A percentile compares a stretch with the other conserved stretches of the same genome.
phyloP scores from a whole-genome alignment of 768 basidiomycete species.

The Naematelia aurantialba region DNA sequence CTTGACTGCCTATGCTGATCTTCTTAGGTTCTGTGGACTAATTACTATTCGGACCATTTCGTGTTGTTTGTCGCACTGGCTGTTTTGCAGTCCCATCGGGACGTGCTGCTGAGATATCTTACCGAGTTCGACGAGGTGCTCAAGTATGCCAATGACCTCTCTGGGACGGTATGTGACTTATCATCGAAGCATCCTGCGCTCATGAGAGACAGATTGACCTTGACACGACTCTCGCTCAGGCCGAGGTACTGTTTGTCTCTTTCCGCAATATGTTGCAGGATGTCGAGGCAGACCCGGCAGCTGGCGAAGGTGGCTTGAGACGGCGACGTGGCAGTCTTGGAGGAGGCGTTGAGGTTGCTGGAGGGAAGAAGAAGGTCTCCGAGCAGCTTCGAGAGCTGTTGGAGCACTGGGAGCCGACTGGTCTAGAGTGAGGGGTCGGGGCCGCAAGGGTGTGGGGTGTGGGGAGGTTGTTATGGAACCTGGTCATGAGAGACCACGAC shows the following conservation, averaged over 20 bases:
- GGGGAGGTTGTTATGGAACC: too few relatives aligned
- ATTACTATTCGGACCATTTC: conserved; percentile 81
- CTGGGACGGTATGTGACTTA: conserved; percentile 36
- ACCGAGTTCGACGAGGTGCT: conserved; percentile 65
- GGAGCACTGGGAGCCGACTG: background rate
- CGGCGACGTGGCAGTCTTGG: conserved; percentile 1
- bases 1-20: background rate
- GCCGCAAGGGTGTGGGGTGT: too few relatives aligned
- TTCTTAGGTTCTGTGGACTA: conserved; percentile 51
- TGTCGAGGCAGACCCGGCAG: conserved; percentile 57
- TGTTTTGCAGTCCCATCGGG: conserved; percentile 88
- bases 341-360: background rate
- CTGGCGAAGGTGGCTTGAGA: conserved; percentile 2
- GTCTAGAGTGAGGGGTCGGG: background rate
- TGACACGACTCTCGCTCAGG: conserved; percentile 90
- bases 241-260: conserved; percentile 91
- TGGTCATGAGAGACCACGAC: too few relatives aligned
- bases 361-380: background rate
- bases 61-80: conserved; percentile 93
- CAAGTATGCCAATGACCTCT: conserved; percentile 49
- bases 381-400: background rate
- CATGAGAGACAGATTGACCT: conserved; percentile 65
- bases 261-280: conserved; percentile 84
- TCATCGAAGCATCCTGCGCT: background rate
- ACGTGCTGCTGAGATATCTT: conserved; percentile 90